Base-by-base conservation (phyloP, 371 early-diverging fungal genomes). In the Mortierella sp. region DNA sequence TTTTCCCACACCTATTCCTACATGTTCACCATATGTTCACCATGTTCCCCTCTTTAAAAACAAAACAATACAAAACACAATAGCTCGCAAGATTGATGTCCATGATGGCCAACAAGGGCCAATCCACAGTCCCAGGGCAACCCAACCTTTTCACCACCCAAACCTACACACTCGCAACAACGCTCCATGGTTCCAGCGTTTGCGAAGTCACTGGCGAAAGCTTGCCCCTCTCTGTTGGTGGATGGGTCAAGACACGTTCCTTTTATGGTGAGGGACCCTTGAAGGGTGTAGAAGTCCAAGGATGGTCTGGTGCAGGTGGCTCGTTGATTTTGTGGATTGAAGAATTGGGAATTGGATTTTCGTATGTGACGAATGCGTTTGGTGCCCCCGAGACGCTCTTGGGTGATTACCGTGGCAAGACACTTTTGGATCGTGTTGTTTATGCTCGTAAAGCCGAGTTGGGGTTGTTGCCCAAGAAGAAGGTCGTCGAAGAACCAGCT, bases 81-180 rank as follows among this genome's bases (percentile, higher is more conserved):
- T 78, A 92, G 92, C 87, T 94, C n/a, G 95, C 92, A 3, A 91
- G 90, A 72, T 79, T 95, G 34, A 93, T 91, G 34, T 92, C 94
- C 21, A 89, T 94, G 78, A 90, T 95, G 92, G 93, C 94, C 19
- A 94, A 94, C 80, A 78, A 88, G n/a, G 95, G 95, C 14, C 73
- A 88, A 31, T 87, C 94, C 0, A 79, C 91, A 28, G 84, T 81
- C 45, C 60, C 71, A 3, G 89, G 88, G 0, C 91, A 92, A 73
- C 91, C 91, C 3, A 75, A 88, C 47, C 80, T 92, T n/a, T 44
- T 92, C 9, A 76, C 76, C 58, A 42, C 55, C 0, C 68, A 81
- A 16, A 81, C 84, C 19, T 89, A 82, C 52, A 75, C 84, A 28
- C 57, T 80, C 19, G 89, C 89, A 2, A 86, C 88, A 1, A 75